A percentile compares a stretch with the other conserved stretches of the same genome.
These are phyloP conservation scores for Termitomyces sp. DNA, from an alignment of 768 basidiomycete genomes.

Conservation along the genomic window DNA sequence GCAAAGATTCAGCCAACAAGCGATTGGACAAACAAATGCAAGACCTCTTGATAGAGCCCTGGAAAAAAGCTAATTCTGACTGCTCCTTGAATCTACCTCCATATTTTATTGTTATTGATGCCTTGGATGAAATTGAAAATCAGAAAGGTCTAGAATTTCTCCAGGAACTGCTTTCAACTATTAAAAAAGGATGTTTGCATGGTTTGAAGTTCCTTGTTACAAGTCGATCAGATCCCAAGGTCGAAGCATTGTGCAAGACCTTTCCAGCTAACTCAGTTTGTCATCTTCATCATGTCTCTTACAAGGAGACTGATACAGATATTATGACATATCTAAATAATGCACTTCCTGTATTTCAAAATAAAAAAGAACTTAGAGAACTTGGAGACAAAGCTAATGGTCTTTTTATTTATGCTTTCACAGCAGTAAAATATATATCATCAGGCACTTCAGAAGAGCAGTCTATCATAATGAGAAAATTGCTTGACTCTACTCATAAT, in stretches of 20 bases:
- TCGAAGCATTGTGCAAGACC: constrained; percentile 13
- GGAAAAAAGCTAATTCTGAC: too few relatives aligned
- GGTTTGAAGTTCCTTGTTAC: constrained; percentile 21
- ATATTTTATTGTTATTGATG: too few relatives aligned
- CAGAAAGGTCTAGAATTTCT: constrained; percentile 11
- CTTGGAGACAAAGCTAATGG: neutral
- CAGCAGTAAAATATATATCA: neutral
- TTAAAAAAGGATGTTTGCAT: neutral
- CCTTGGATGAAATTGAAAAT: neutral
- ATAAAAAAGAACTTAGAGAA: neutral
- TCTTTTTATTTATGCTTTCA: neutral
- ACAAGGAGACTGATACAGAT: neutral
- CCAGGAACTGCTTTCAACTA: neutral
- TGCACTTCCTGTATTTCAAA: neutral
- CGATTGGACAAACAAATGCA: too few relatives aligned
- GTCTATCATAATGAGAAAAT: neutral
- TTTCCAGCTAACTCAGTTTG: constrained; percentile 14
- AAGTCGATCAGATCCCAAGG: constrained; percentile 10
- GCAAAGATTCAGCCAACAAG: too few relatives aligned
- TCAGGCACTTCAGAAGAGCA: neutral
- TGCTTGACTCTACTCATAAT: neutral
- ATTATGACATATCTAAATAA: neutral
- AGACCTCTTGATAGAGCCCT: too few relatives aligned
- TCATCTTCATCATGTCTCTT: constrained; percentile 1
- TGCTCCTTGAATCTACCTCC: too few relatives aligned